A percentile compares a stretch with the other conserved stretches of the same genome.
Evolutionary conservation across 345 rosid genomes (phyloP).

Genomic region (Salix exigua): DNA sequence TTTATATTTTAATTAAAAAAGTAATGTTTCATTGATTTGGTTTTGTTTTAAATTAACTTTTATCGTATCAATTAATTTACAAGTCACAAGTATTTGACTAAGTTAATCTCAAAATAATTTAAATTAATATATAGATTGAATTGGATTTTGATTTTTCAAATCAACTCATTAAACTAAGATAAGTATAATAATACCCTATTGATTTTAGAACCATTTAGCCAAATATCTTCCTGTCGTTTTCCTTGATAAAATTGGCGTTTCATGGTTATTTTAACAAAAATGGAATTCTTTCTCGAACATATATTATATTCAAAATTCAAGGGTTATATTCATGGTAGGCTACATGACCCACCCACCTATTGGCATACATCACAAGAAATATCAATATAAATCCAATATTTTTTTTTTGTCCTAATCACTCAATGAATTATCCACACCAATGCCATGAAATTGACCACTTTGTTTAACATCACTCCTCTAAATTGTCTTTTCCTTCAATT

Average conservation of each 20-base stretch:
- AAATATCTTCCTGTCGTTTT: neutral
- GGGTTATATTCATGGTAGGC: neutral
- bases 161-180: no score
- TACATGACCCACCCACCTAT: neutral
- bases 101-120: no score
- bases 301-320: neutral
- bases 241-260: neutral
- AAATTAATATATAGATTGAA: no score
- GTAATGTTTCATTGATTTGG: no score
- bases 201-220: neutral
- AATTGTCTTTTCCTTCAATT: neutral
- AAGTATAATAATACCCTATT: no score
- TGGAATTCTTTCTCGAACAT: neutral
- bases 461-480: neutral
- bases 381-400: neutral
- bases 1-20: no score
- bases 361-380: neutral
- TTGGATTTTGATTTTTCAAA: neutral
- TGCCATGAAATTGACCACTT: neutral
- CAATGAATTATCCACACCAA: neutral
- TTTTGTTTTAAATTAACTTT: no score
- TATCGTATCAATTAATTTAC: fast-evolving
- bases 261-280: neutral
- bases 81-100: no score
- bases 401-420: neutral